Evolutionary conservation across 1,284 basidiomycete species (phyloP).

Genomic region (Boletellus sp.): DNA sequence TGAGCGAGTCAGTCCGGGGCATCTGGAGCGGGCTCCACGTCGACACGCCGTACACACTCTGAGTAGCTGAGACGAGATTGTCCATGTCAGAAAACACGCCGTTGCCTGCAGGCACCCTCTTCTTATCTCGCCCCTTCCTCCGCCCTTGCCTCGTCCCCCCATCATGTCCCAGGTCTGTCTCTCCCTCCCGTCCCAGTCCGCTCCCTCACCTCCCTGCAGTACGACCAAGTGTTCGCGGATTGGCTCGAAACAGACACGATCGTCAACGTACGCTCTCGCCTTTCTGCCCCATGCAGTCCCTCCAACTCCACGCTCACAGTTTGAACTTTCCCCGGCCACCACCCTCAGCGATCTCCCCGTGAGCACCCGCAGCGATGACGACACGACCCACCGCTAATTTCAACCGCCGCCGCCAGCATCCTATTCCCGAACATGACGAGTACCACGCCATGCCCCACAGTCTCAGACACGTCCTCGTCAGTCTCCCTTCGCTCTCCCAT

Average conservation of each 20-base stretch:
- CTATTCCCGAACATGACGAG: constrained; percentile 28
- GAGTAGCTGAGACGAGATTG: constrained; percentile 15
- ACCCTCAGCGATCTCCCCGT: constrained; percentile 28
- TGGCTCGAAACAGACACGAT: constrained; percentile 23
- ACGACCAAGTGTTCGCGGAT: constrained; percentile 1
- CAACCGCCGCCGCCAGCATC: constrained; percentile 24
- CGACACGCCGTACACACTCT: constrained; percentile 43
- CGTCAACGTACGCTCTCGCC: constrained; percentile 24
- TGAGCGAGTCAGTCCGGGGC: constrained; percentile 74
- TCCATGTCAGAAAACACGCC: constrained; percentile 33
- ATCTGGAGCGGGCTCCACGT: constrained; percentile 84
- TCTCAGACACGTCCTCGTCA: constrained; percentile 29
- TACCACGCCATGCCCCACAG: constrained; percentile 29
- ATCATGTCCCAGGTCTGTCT: constrained; percentile 16
- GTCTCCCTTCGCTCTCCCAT: constrained; percentile 13
- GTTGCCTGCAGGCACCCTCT: constrained; percentile 24
- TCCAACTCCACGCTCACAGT: not conserved
- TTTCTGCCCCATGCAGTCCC: not conserved
- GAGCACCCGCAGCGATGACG: constrained; percentile 24
- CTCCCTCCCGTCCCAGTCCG: not conserved
- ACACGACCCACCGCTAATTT: constrained; percentile 21
- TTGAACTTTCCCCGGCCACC: constrained; percentile 22
- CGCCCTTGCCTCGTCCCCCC: not conserved
- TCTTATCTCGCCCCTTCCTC: not conserved
- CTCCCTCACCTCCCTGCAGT: not conserved